Evolutionary conservation across 2,329 filamentous ascomycete genomes (phyloP), one percentile per base, ranked within the genome.

Genomic region (Trichophyton equinum): DNA sequence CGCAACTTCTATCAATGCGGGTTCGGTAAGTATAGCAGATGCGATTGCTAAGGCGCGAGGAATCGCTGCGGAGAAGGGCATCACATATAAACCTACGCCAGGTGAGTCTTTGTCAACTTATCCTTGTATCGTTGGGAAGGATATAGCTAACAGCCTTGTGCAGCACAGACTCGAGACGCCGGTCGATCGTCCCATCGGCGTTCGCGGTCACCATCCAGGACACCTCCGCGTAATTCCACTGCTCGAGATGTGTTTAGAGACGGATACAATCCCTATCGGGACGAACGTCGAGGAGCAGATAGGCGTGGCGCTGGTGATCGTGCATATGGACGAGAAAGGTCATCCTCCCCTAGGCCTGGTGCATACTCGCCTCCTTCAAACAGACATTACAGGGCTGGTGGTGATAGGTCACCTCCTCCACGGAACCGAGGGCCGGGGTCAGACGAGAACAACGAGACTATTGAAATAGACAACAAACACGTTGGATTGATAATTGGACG

Each of bases 401-500:
- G 67, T 66, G 82, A 86, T 61, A 79, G 85, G 60, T 85, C 84
- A 42, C 84, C 85, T 22, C 75, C 80, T 20, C 71, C 77, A 57
- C 77, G 77, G 65, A 73, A 70, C 58, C 65, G 63, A 38, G 69
- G 68, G 47, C 62, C 65, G 46, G 74, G 71, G 59, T 78, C 77
- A 55, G 85, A 87, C 67, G 88, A 90, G 66, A 87, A 86, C 68
- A 82, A 83, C 25, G 91, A 96, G 75, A 88, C 86, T 25, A 91
- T 96, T 66, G 83, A 87, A 68, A 90, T 96, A 68, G 90, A 95
- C 71, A 90, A 89, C 22, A 88, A 85, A 68, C 81, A 95, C 56
- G 91, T 96, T 58, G 91, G 91, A 47, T 79, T 96, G 38, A 95
- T 96, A 69, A 96, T 96, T 70, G 91, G 91, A 59, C 85, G 91